Evolutionary conservation across 805 yeast species (phyloP).

Genomic region (Myxozyma sirexii): DNA sequence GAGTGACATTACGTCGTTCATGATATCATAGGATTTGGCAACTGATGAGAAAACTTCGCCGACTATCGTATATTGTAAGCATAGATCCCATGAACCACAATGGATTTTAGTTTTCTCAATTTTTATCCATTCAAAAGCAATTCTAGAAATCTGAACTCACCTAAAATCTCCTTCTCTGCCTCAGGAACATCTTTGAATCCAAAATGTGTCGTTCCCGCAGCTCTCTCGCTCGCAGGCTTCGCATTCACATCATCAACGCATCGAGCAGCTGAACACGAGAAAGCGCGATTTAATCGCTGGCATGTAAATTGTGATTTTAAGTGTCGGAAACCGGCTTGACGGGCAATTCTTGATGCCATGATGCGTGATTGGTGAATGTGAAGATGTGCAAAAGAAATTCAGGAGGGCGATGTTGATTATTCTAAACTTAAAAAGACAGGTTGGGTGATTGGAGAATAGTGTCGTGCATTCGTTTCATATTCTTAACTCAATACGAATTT

Average conservation of each 20-base stretch:
- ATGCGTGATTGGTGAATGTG: too few relatives aligned
- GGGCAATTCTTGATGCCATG: constrained; percentile 1
- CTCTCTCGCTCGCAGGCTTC: not conserved
- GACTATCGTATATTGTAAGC: constrained; percentile 39
- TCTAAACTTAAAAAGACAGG: too few relatives aligned
- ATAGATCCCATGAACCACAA: too few relatives aligned
- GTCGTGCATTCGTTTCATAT: too few relatives aligned
- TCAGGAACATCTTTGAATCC: constrained; percentile 83
- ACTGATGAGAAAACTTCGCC: constrained; percentile 91
- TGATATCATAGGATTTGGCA: constrained; percentile 89
- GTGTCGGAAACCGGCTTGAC: not conserved
- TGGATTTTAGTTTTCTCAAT: too few relatives aligned
- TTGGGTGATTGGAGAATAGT: too few relatives aligned
- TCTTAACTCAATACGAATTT: too few relatives aligned
- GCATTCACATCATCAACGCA: not conserved
- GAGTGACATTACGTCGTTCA: constrained; percentile 98
- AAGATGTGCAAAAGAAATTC: too few relatives aligned
- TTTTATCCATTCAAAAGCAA: too few relatives aligned
- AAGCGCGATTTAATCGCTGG: not conserved
- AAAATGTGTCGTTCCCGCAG: constrained; percentile 74
- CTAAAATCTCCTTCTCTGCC: constrained; percentile 78
- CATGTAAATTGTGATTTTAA: not conserved
- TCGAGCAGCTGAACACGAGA: not conserved
- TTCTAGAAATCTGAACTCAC: too few relatives aligned
- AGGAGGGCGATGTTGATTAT: too few relatives aligned